Base-by-base conservation (phyloP, 106 monocot species). In the Dioscorea alata region DNA sequence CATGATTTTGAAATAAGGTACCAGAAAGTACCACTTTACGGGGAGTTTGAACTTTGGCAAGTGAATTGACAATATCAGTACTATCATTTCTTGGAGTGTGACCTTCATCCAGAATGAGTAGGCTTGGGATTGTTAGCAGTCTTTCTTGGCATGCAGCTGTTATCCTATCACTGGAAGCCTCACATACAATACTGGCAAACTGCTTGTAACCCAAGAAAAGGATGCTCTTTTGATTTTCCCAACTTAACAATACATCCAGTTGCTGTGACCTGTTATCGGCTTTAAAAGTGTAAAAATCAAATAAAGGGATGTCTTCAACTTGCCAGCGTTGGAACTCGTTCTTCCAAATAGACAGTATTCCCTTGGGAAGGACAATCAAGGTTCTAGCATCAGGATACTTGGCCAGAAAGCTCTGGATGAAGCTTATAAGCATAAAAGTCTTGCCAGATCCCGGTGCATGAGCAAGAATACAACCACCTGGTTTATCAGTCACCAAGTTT, bases 361-460 rank as follows among this genome's bases (percentile, higher is more conserved):
- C 92, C 69, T 97, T 97, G 0, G 97, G 97, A 64, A 92, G 84
- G 35, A 97, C 71, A 20, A 97, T 69, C 13, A 97, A 70, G 2
- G 97, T 89, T 71, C 89, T 89, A 33, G 84, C 77, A 54, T 61
- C 59, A 1, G 86, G 92, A 72, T 86, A 81, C 71, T 79, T 84
- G 4, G 89, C 89, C 63, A 97, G 68, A 61, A 97, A 97, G 74
- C 97, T 92, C 67, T 97, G 97, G 69, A 97, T 89, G 68, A 97
- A 97, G 73, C 89, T 87, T 60, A 97, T 97, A 35, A 97, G 82
- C 97, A 97, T 97, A 50, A 97, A 92, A 9, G 92, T 97, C 57
- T 97, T 97, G 32, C 95, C 97, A 48, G 97, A 97, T 15, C 97
- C 97, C 22, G 97, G 97, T 3, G 97, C 97, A 71, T 97, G 97